Conservation (phyloP, 129 eudicot genomes). For the Flaveria bidentis region DNA sequence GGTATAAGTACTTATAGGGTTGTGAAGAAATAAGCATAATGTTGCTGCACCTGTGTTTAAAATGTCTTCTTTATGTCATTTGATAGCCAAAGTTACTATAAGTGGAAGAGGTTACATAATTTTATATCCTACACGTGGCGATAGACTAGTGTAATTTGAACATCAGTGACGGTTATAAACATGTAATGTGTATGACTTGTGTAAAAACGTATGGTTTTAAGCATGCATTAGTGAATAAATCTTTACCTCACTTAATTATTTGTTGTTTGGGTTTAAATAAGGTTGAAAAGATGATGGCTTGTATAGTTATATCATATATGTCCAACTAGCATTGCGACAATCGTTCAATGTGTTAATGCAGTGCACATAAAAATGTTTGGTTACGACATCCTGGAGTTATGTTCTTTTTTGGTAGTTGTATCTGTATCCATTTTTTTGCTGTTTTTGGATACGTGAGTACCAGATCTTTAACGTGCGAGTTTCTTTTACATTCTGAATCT, state of each 20-base stretch:
- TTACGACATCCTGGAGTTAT: not conserved
- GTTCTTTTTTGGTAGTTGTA: not conserved
- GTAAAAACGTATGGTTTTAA: constrained; percentile 1
- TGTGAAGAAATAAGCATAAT: not conserved
- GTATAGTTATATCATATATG: not conserved
- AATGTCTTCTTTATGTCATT: not conserved
- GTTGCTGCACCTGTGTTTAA: not conserved
- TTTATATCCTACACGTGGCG: not conserved
- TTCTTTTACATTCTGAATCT: not conserved
- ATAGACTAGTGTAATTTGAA: not conserved
- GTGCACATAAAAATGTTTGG: not conserved
- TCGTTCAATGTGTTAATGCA: not conserved
- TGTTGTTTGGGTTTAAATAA: not conserved
- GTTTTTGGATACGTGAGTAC: not conserved
- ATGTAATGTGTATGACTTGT: not conserved
- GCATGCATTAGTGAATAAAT: not conserved
- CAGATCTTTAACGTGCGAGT: not conserved
- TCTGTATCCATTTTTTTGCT: not conserved
- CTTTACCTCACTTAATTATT: not conserved
- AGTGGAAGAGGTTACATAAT: not conserved
- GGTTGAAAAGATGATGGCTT: not conserved
- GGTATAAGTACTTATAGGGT: not conserved
- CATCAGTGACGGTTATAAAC: not conserved
- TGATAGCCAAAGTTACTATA: not conserved
- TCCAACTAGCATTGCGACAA: not conserved